These are phyloP conservation scores for Wallemia mellicola DNA, from an alignment of 1,284 basidiomycete genomes.

Conservation along the genomic window DNA sequence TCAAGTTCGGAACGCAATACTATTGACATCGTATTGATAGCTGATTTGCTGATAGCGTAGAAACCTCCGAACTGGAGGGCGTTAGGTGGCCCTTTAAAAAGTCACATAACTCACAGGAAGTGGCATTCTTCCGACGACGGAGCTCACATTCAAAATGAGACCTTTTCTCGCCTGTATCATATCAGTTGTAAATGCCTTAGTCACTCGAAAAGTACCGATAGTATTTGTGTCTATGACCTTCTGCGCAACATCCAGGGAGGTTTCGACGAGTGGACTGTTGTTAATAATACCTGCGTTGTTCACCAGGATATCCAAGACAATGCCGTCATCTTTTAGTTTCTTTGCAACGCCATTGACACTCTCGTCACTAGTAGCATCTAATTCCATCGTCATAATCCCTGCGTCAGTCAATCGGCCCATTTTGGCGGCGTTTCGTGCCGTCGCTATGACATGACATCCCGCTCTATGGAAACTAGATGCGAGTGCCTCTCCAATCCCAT, in stretches of 20 bases:
- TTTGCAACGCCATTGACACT: background rate
- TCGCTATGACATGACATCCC: background rate
- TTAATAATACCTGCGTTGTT: background rate
- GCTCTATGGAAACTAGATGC: background rate
- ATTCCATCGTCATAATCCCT: background rate
- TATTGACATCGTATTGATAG: background rate
- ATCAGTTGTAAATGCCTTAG: background rate
- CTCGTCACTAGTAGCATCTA: background rate
- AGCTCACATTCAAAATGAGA: background rate
- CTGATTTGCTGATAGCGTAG: background rate
- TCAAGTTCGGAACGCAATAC: background rate
- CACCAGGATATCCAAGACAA: background rate
- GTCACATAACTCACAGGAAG: background rate
- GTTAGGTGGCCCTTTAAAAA: background rate
- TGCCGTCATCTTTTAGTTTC: background rate
- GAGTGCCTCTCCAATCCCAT: background rate
- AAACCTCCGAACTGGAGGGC: background rate
- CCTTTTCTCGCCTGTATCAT: background rate
- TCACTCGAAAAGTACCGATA: background rate
- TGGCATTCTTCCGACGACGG: background rate
- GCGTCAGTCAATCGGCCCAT: background rate
- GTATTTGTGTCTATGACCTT: background rate
- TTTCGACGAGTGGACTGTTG: background rate
- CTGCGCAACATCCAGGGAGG: background rate
- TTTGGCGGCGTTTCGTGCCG: background rate